A percentile compares a stretch with the other conserved stretches of the same genome.
phyloP scores from a whole-genome alignment of 1,284 basidiomycete genomes.

The Malassezia restricta region DNA sequence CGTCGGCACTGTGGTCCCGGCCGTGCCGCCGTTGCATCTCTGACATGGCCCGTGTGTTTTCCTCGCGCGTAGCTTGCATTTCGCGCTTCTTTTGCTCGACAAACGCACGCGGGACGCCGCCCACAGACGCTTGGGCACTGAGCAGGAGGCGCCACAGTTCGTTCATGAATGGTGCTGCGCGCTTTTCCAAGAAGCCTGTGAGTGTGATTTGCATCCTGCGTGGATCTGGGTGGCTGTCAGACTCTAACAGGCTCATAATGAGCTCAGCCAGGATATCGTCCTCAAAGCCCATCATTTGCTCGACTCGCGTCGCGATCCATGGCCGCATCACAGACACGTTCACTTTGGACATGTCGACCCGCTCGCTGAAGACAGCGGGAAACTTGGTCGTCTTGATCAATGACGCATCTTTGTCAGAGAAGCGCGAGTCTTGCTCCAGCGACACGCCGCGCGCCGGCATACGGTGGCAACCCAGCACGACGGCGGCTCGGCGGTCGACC shows the following conservation, averaged over 20 bases:
- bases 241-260: conserved; percentile 81
- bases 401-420: conserved; percentile 86
- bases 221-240: conserved; percentile 75
- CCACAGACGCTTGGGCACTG: conserved; percentile 74
- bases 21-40: not conserved
- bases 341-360: conserved; percentile 92
- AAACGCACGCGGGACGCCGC: conserved; percentile 82
- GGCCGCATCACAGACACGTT: conserved; percentile 63
- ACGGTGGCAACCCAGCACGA: not conserved
- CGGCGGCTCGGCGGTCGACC: not conserved
- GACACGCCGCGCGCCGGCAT: conserved; percentile 20
- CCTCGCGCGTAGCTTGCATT: conserved; percentile 55
- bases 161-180: conserved; percentile 72
- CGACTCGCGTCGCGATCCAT: conserved; percentile 84
- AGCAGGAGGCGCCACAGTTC: conserved; percentile 78
- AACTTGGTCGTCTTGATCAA: conserved; percentile 77
- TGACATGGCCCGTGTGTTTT: conserved; percentile 7
- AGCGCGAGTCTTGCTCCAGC: conserved; percentile 52
- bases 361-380: conserved; percentile 55
- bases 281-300: conserved; percentile 79
- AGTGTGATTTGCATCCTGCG: conserved; percentile 88
- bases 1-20: not conserved
- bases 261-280: conserved; percentile 96
- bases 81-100: conserved; percentile 93
- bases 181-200: conserved; percentile 67